Evolutionary conservation across 257 asterid species (phyloP).

Genomic region (Cordia subcordata): DNA sequence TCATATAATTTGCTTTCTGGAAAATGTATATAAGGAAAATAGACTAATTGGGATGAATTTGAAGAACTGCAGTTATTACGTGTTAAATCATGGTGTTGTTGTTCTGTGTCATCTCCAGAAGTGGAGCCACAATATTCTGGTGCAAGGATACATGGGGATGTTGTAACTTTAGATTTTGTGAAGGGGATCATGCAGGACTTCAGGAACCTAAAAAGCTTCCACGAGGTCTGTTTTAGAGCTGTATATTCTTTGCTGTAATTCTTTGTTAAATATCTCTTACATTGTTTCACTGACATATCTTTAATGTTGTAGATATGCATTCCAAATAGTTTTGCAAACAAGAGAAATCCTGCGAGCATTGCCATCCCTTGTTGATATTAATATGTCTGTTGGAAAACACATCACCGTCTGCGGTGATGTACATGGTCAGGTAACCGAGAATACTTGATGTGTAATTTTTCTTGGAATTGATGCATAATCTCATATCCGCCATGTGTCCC

Average conservation of each 20-base stretch:
- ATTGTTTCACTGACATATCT: conserved; percentile 5
- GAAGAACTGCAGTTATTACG: background rate
- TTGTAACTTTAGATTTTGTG: conserved; percentile 84
- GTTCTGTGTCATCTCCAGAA: conserved; percentile 47
- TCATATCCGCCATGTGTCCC: background rate
- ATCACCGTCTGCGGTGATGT: conserved; percentile 99
- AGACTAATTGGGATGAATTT: background rate
- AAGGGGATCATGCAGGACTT: conserved; percentile 92
- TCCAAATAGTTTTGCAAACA: conserved; percentile 81
- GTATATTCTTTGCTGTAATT: conserved; percentile 5
- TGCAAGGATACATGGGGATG: conserved; percentile 89
- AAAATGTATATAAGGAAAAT: background rate
- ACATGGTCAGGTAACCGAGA: conserved; percentile 94
- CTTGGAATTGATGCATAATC: background rate
- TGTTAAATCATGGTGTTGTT: conserved; percentile 11
- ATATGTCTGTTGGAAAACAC: conserved; percentile 77
- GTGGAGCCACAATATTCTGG: conserved; percentile 94
- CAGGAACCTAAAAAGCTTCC: conserved; percentile 82
- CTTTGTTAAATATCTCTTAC: background rate
- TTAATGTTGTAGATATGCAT: conserved; percentile 61
- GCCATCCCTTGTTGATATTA: conserved; percentile 95
- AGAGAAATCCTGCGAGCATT: conserved; percentile 67
- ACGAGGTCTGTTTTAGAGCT: conserved; percentile 51
- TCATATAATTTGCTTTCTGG: background rate
- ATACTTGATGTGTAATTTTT: too few relatives aligned